Evolutionary conservation across 2,329 filamentous ascomycete species (phyloP).

Genomic region (Fusarium dimerum): DNA sequence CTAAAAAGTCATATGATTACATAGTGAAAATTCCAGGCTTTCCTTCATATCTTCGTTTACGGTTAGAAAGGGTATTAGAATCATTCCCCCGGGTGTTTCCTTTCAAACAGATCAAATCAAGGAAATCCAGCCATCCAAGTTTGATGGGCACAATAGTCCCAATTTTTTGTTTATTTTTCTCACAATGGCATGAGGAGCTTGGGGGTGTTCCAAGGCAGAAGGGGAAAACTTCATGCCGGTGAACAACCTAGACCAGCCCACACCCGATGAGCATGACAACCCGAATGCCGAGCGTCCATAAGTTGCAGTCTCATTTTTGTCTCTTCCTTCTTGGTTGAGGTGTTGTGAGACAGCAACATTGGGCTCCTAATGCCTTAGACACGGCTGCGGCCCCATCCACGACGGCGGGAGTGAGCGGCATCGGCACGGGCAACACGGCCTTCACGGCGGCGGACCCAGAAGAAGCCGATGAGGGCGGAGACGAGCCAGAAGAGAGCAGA

Average conservation of each 20-base stretch:
- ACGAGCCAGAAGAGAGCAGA: conserved; percentile 71
- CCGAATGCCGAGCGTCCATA: too few species aligned
- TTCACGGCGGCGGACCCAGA: conserved; percentile 50
- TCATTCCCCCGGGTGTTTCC: neutral
- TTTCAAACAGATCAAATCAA: neutral
- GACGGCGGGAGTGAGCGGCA: conserved; percentile 29
- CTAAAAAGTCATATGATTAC: neutral
- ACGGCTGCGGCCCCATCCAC: conserved; percentile 46
- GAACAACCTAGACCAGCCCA: neutral
- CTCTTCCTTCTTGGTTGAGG: too few species aligned
- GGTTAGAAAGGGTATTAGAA: neutral
- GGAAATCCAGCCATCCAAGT: neutral
- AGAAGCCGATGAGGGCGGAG: conserved; percentile 58
- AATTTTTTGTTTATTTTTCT: too few species aligned
- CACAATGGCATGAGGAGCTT: neutral
- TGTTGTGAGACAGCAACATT: too few species aligned
- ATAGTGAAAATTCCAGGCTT: neutral
- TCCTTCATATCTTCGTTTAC: neutral
- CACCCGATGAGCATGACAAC: too few species aligned
- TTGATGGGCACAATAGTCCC: neutral
- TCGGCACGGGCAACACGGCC: conserved; percentile 36
- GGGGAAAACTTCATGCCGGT: neutral
- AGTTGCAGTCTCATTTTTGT: neutral
- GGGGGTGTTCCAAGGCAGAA: neutral
- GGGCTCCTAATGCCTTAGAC: conserved; percentile 35